phyloP scores from a whole-genome alignment of 1,139 yeast species.

The Geotrichum siamense region DNA sequence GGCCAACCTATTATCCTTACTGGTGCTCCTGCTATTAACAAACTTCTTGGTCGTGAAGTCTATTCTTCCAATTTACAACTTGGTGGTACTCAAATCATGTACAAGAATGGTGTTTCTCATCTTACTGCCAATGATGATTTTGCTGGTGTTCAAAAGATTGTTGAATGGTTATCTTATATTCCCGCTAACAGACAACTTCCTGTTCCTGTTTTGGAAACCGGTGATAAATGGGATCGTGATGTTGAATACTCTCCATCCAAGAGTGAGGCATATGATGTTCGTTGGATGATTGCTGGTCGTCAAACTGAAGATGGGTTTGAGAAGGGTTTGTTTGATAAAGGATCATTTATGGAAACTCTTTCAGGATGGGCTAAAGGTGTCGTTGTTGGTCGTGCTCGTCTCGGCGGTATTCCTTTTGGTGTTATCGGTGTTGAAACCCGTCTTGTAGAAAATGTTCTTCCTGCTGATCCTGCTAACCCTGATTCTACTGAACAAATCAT shows the following conservation, averaged over 20 bases:
- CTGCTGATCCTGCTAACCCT: constrained; percentile 98
- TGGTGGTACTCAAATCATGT: constrained; percentile 99
- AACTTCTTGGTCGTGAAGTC: constrained; percentile 91
- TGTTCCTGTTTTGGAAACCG: constrained; percentile 76
- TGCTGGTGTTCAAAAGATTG: constrained; percentile 90
- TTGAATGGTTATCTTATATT: constrained; percentile 93
- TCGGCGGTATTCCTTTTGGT: constrained; percentile 98
- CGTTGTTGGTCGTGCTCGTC: constrained; percentile 95
- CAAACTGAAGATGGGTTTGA: constrained; percentile 65
- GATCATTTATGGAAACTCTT: constrained; percentile 92
- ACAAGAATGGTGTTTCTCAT: constrained; percentile 95
- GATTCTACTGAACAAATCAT: constrained; percentile 79
- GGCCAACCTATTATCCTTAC: constrained; percentile 98
- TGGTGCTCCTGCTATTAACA: constrained; percentile 98
- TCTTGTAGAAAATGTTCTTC: constrained; percentile 76
- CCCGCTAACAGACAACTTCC: constrained; percentile 89
- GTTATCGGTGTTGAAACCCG: constrained; percentile 94
- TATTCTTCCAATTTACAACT: constrained; percentile 93
- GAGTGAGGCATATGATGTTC: constrained; percentile 76
- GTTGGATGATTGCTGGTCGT: constrained; percentile 91
- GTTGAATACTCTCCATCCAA: constrained; percentile 72
- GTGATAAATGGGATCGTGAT: constrained; percentile 88
- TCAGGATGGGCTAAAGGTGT: constrained; percentile 99
- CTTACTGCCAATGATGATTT: constrained; percentile 91
- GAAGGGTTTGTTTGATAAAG: constrained; percentile 82